Percentiles rank a stretch among this genome's conserved stretches.
Conservation (phyloP, 2,329 filamentous ascomycete genomes). For the Aspergillus tubingensis region DNA sequence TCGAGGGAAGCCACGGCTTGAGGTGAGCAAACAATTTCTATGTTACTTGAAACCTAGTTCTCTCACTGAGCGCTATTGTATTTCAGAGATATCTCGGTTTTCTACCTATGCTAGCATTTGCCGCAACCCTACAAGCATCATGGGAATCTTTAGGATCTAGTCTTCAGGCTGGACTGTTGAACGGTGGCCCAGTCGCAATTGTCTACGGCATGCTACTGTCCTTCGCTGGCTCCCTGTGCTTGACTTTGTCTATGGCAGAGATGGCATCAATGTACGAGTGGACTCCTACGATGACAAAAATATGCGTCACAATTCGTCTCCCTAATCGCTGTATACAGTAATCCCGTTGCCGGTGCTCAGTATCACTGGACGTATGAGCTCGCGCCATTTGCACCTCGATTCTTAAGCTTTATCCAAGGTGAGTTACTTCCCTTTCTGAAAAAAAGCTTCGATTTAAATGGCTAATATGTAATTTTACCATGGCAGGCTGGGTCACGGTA, state of each 20-base stretch:
- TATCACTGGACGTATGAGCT: constrained; percentile 41
- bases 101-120: constrained; percentile 36
- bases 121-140: constrained; percentile 35
- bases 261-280: constrained; percentile 33
- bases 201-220: constrained; percentile 31
- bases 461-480: not conserved
- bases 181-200: constrained; percentile 30
- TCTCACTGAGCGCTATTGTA: not conserved
- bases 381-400: constrained; percentile 25
- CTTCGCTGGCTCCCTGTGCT: constrained; percentile 32
- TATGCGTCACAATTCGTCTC: too few relatives aligned
- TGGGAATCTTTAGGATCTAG: constrained; percentile 31
- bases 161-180: constrained; percentile 18
- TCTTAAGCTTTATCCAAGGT: constrained; percentile 29
- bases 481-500: constrained; percentile 1
- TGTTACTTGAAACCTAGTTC: rapidly evolving
- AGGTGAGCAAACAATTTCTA: not conserved
- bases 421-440: too few relatives aligned
- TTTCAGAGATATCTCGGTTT: constrained; percentile 27
- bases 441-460: not conserved
- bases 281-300: constrained; percentile 6
- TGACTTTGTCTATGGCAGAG: constrained; percentile 35
- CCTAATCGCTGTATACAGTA: constrained; percentile 14
- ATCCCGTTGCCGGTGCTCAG: constrained; percentile 32
- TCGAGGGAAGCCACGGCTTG: constrained; percentile 3